Conservation (phyloP, 2,329 filamentous ascomycete genomes). For the Penicillium sclerotigenum region DNA sequence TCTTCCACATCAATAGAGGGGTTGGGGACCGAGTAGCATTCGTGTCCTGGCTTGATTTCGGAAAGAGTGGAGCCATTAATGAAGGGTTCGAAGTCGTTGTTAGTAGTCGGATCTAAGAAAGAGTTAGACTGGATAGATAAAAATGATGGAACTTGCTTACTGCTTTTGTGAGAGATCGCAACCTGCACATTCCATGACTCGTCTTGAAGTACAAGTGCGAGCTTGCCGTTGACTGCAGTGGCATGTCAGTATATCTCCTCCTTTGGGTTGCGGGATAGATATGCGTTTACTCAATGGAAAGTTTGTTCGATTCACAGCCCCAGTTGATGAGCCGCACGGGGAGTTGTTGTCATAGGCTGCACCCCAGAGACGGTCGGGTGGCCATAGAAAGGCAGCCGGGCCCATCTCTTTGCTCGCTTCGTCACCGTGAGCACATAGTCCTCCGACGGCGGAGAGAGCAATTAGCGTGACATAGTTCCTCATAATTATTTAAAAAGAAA, state of each 20-base stretch:
- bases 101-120: conserved; percentile 38
- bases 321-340: conserved; percentile 55
- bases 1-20: conserved; percentile 32
- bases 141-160: conserved; percentile 35
- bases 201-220: conserved; percentile 57
- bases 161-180: conserved; percentile 52
- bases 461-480: conserved; percentile 4
- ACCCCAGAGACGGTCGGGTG: conserved; percentile 55
- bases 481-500: background rate
- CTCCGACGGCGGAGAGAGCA: conserved; percentile 4
- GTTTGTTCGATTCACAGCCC: conserved; percentile 50
- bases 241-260: background rate
- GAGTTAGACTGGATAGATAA: background rate
- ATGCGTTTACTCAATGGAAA: conserved; percentile 54
- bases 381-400: conserved; percentile 61
- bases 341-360: conserved; percentile 54
- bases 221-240: conserved; percentile 49
- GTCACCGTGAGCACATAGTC: conserved; percentile 6
- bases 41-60: conserved; percentile 44
- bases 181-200: conserved; percentile 56
- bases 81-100: conserved; percentile 41
- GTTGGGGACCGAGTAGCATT: conserved; percentile 45
- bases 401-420: conserved; percentile 45
- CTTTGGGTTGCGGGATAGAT: background rate
- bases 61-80: conserved; percentile 34